Conservation (phyloP, 2,329 filamentous ascomycete species). For the Xylaria arbuscula region DNA sequence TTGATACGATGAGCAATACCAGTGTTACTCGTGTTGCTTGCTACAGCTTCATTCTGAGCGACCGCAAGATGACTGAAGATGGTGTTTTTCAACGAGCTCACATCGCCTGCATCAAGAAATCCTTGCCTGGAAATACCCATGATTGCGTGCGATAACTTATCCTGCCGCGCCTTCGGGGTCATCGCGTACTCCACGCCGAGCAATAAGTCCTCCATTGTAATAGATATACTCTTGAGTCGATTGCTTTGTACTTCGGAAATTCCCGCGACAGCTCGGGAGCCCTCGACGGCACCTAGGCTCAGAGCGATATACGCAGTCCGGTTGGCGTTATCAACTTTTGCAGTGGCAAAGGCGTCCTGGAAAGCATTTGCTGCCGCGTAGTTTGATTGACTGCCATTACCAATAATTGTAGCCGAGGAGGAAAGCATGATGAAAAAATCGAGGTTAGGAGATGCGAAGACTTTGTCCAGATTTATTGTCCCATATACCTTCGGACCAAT, state of each 20-base stretch:
- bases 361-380: conserved; percentile 38
- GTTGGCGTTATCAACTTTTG: conserved; percentile 7
- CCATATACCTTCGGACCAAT: conserved; percentile 34
- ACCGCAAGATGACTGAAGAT: conserved; percentile 36
- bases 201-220: conserved; percentile 35
- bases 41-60: conserved; percentile 9
- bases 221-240: conserved; percentile 31
- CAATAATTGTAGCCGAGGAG: conserved; percentile 31
- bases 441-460: conserved; percentile 28
- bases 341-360: conserved; percentile 38
- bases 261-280: conserved; percentile 20
- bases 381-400: conserved; percentile 33
- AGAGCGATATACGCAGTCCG: conserved; percentile 33
- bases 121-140: conserved; percentile 38
- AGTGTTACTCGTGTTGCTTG: not conserved
- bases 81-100: conserved; percentile 27
- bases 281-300: conserved; percentile 35
- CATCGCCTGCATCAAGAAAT: conserved; percentile 34
- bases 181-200: conserved; percentile 37
- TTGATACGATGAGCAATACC: conserved; percentile 14
- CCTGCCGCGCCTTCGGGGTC: conserved; percentile 25
- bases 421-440: conserved; percentile 45
- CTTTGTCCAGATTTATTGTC: conserved; percentile 22
- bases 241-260: conserved; percentile 29
- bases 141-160: conserved; percentile 30